Conservation (phyloP, 2,329 filamentous ascomycete species). For the Nigrograna mackinnonii region DNA sequence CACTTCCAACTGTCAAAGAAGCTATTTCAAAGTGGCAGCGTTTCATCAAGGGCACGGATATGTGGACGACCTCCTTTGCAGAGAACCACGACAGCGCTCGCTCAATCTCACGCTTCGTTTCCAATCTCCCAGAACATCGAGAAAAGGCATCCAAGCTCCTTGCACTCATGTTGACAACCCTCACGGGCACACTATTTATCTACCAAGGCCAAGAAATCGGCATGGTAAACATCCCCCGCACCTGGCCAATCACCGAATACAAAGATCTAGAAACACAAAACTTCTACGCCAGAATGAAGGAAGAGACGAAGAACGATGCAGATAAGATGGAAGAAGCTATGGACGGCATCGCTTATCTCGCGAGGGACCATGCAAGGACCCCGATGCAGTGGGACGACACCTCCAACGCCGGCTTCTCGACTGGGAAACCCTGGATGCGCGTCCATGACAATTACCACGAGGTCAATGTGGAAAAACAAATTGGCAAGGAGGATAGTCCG, state of each 20-base stretch:
- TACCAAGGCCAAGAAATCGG: conserved; percentile 57
- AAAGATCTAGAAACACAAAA: conserved; percentile 60
- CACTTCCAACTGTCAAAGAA: conserved; percentile 32
- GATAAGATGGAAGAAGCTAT: conserved; percentile 51
- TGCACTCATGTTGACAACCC: conserved; percentile 51
- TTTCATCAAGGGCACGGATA: conserved; percentile 32
- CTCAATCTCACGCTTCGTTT: conserved; percentile 52
- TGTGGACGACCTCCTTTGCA: conserved; percentile 55
- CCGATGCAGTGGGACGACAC: conserved; percentile 68
- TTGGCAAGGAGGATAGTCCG: conserved; percentile 48
- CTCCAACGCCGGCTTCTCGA: conserved; percentile 62
- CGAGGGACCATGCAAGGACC: conserved; percentile 67
- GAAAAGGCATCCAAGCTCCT: conserved; percentile 52
- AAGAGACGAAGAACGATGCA: conserved; percentile 28
- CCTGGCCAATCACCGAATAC: conserved; percentile 51
- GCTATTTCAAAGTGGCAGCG: conserved; percentile 36
- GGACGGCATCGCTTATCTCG: conserved; percentile 60
- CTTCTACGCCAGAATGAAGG: conserved; percentile 46
- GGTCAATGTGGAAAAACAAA: conserved; percentile 63
- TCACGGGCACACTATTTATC: conserved; percentile 55
- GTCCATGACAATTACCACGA: conserved; percentile 57
- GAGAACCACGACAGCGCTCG: conserved; percentile 60
- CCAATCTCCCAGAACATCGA: conserved; percentile 50
- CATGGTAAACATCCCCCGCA: conserved; percentile 52
- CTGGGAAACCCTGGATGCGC: conserved; percentile 63